These are phyloP conservation scores for Boletus barrowsii DNA, from an alignment of 768 basidiomycete species.

Conservation along the genomic window DNA sequence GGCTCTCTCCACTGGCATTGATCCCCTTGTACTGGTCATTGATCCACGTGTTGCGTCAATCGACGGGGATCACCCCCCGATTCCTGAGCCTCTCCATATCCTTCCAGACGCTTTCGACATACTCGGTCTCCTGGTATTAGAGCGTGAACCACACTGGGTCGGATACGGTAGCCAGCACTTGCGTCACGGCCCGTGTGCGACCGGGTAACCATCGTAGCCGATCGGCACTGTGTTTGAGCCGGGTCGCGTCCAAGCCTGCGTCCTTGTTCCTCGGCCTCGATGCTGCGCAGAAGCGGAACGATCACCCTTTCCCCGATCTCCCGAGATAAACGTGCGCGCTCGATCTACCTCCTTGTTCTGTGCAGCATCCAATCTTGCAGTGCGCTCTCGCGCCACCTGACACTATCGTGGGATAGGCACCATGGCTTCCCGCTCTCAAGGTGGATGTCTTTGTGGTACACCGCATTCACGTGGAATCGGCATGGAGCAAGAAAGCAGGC, in stretches of 20 bases:
- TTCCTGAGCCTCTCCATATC: neutral
- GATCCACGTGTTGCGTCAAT: neutral
- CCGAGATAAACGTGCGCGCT: neutral
- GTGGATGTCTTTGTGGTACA: neutral
- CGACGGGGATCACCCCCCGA: neutral
- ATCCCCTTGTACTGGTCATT: neutral
- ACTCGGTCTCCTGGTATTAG: neutral
- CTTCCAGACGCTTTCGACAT: neutral
- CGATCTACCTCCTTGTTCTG: neutral
- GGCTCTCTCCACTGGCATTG: neutral
- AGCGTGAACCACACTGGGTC: constrained; percentile 1
- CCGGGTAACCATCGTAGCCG: neutral
- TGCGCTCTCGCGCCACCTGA: too few species aligned
- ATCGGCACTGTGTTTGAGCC: neutral
- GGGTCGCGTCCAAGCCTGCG: neutral
- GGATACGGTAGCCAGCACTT: neutral
- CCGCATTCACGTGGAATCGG: neutral
- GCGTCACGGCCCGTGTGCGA: neutral
- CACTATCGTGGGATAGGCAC: too few species aligned
- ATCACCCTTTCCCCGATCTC: neutral
- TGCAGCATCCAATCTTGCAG: neutral
- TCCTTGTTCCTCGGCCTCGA: neutral
- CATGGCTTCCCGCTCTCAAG: neutral
- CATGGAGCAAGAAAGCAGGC: neutral
- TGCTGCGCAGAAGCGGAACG: neutral